Percentiles rank a stretch among this genome's conserved stretches.
phyloP scores from a whole-genome alignment of 495 filamentous ascomycete species.

The Delitschia confertaspora region DNA sequence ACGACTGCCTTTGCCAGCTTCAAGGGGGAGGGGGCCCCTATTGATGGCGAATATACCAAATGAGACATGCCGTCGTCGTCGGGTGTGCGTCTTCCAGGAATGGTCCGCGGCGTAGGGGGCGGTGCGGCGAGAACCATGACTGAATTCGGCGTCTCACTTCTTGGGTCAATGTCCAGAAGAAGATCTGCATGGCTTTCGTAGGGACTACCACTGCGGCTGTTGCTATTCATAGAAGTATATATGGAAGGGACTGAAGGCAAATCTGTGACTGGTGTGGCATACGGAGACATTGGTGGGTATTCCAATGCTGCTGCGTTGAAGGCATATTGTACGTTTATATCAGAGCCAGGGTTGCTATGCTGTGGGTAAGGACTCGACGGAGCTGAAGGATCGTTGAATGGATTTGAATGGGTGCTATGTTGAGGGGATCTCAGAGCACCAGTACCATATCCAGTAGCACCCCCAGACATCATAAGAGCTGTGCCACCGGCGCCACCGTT shows the following conservation, averaged over 20 bases:
- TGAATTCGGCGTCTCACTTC: constrained; percentile 18
- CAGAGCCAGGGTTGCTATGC: too few relatives aligned
- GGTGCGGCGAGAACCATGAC: constrained; percentile 12
- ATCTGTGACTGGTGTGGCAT: neutral
- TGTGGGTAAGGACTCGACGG: constrained; percentile 2
- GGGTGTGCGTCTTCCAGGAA: neutral
- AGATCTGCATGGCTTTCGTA: constrained; percentile 13
- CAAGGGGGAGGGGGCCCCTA: neutral
- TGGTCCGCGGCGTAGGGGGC: constrained; percentile 8
- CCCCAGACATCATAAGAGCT: constrained; percentile 20
- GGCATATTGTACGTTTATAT: too few relatives aligned
- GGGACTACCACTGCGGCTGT: constrained; percentile 5
- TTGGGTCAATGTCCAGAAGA: constrained; percentile 10
- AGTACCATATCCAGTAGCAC: constrained; percentile 7
- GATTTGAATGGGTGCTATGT: constrained; percentile 4
- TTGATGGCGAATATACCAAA: neutral
- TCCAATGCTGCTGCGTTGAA: constrained; percentile 6
- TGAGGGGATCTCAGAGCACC: constrained; percentile 7
- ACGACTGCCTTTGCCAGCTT: neutral
- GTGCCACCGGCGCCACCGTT: constrained; percentile 14
- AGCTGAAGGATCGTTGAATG: constrained; percentile 14
- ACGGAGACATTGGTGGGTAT: constrained; percentile 21
- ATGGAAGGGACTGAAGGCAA: neutral
- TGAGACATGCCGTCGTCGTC: neutral
- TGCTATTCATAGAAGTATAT: too few relatives aligned